Base-by-base conservation (phyloP, 2,329 filamentous ascomycete species). In the Aspergillus tubingensis region DNA sequence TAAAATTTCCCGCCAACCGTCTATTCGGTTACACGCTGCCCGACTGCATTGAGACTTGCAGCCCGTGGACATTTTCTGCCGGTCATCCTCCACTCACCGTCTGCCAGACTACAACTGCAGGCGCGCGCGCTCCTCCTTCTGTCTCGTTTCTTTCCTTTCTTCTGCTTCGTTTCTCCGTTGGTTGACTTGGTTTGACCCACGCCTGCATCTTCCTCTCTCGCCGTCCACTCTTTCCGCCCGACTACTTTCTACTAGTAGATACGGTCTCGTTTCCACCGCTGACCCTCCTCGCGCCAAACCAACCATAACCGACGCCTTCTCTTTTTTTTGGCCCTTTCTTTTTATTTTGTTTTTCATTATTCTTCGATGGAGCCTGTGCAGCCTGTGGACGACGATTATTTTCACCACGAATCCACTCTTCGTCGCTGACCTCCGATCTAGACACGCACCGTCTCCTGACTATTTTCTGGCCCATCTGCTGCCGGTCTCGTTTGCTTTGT, bases 331-430 rank as follows among this genome's bases (percentile, higher is more conserved):
- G 23, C 10, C 10, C 10, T 32, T 36, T 36, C 32, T 11, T 36
- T 15, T 32, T 4, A 11, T 36, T 36, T 36, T 1, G 1, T 36
- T 36, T 36, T 36, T 36, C 32, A 36, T 36, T 36, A 6, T 36
- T 59, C 65, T 72, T 74, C 71, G 72, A 74, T 74, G 72, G 72
- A 74, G 72, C 72, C 65, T 63, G 61, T 70, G 71, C 71, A 67
- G 66, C 64, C 67, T 66, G 66, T 65, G 66, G 66, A 67, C 63
- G 58, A 63, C 57, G 36, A 59, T 44, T 67, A 64, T 36, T 53
- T 25, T 63, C 59, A 67, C 63, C 62, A 65, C 57, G 62, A 66
- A 65, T 64, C 64, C 61, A 71, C 67, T 61, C 62, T 66, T 59
- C 65, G 53, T 67, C 70, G 71, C 65, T 74, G 72, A 74, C 71